Evolutionary conservation across 306 rosid genomes (phyloP), one percentile per base, ranked within the genome.

Genomic region (Castanopsis chinensis): DNA sequence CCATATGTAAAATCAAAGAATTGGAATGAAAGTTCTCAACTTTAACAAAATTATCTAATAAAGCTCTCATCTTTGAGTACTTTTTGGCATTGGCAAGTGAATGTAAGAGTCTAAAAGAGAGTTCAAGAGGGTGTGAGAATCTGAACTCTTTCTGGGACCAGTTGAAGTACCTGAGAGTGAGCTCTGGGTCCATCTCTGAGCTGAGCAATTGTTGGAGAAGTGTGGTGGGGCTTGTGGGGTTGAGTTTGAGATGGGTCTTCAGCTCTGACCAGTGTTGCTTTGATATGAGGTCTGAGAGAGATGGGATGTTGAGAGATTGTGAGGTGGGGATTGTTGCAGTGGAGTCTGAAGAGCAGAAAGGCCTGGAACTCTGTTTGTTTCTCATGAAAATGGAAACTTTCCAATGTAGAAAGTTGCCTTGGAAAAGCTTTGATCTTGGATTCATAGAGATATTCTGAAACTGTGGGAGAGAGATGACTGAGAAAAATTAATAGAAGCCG

Each of bases 211-310:
- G 91, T 35, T 85, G 91, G 43, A 94, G 84, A 86, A 87, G 78
- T 37, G 67, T 23, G 19, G 59, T 72, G 54, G 94, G 86, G 64
- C 71, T 80, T 41, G 79, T 84, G 57, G 60, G 51, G 12, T 41
- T 41, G 45, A 41, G 45, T 76, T 73, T 69, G 45, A 94, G 78
- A 82, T 86, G 88, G 76, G 84, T 32, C 86, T 89, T 91, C 79
- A 91, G 88, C 81, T 86, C 85, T 35, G 87, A 85, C 97, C 97
- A 92, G 63, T 82, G 97, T 20, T 88, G 96, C 82, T 91, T 84
- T 60, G 85, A 86, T 82, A 94, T 86, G 78, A 92, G 82, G 79
- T 94, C 89, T 67, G 87, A 81, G 71, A 89, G 82, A 8, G 71
- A 20, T 6, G 75, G 43, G 75, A 79, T 72, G 73, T 55, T 71